Percentiles rank a stretch among this genome's conserved stretches.
Conservation (phyloP, 2,329 filamentous ascomycete genomes). For the Colletotrichum tofieldiae region DNA sequence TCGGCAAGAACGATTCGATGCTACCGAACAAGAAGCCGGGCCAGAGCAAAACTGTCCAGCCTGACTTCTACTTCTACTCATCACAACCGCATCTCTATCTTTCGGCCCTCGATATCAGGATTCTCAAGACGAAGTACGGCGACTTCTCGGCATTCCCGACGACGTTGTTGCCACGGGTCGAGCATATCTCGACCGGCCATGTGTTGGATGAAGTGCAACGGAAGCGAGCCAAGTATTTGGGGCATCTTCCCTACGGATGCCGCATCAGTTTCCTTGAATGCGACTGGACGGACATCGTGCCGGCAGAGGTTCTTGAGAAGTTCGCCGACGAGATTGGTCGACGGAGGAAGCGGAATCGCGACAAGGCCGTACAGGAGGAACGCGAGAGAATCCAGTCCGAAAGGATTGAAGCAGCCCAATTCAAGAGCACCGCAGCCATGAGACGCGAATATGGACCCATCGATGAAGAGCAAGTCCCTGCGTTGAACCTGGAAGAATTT, state of each 20-base stretch:
- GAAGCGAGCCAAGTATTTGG: slow-evolving; percentile 88
- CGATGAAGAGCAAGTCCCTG: slow-evolving; percentile 58
- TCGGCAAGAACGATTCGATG: slow-evolving; percentile 52
- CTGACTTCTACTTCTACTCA: slow-evolving; percentile 89
- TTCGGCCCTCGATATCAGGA: slow-evolving; percentile 91
- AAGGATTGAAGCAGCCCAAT: slow-evolving; percentile 80
- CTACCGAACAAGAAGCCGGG: slow-evolving; percentile 34
- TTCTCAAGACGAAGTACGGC: slow-evolving; percentile 90
- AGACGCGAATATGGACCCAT: slow-evolving; percentile 57
- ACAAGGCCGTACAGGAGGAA: slow-evolving; percentile 90
- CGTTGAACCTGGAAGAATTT: slow-evolving; percentile 74
- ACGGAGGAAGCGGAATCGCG: slow-evolving; percentile 81
- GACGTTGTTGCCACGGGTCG: slow-evolving; percentile 87
- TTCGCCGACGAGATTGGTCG: slow-evolving; percentile 85
- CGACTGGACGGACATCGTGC: slow-evolving; percentile 93
- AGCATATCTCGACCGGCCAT: slow-evolving; percentile 90
- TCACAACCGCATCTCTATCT: slow-evolving; percentile 90
- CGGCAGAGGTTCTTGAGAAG: slow-evolving; percentile 79
- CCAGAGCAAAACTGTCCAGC: slow-evolving; percentile 47
- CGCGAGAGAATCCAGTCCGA: slow-evolving; percentile 88
- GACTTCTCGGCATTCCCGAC: slow-evolving; percentile 87
- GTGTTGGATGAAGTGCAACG: slow-evolving; percentile 88
- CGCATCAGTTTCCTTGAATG: slow-evolving; percentile 93
- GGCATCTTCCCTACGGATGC: slow-evolving; percentile 90
- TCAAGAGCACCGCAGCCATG: slow-evolving; percentile 67